phyloP scores from a whole-genome alignment of 164 flowering plant genomes.

The Protea cynaroides region DNA sequence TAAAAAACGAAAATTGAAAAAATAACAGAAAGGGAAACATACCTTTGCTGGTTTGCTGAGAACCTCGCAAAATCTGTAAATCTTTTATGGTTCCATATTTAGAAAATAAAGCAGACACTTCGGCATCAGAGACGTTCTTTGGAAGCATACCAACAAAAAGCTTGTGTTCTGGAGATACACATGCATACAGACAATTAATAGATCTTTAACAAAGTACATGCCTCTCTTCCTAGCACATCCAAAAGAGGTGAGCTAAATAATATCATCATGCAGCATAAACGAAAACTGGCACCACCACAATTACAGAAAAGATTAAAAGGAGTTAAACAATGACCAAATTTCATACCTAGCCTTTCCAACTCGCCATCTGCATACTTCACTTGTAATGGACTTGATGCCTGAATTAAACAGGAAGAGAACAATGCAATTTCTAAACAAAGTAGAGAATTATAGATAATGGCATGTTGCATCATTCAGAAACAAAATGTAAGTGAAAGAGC shows the following conservation, averaged over 20 bases:
- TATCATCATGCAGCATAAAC: background rate
- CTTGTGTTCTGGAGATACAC: constrained; percentile 66
- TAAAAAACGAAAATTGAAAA: background rate
- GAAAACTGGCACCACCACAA: constrained; percentile 4
- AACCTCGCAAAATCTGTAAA: constrained; percentile 86
- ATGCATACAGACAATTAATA: background rate
- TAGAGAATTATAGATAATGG: background rate
- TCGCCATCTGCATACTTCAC: constrained; percentile 99
- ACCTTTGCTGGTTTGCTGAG: constrained; percentile 98
- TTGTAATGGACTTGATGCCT: constrained; percentile 99
- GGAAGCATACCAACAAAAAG: constrained; percentile 99
- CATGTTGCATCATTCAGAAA: background rate
- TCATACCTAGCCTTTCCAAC: constrained; percentile 92
- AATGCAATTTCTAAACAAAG: constrained; percentile 4
- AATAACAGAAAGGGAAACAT: constrained; percentile 7
- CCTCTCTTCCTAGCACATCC: background rate
- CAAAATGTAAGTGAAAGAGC: background rate
- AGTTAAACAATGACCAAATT: constrained; percentile 8
- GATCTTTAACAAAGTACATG: background rate
- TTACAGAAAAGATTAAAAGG: background rate
- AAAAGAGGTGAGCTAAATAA: background rate
- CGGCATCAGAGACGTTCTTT: constrained; percentile 83
- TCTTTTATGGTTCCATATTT: constrained; percentile 81
- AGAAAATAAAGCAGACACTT: constrained; percentile 73
- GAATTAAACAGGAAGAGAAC: constrained; percentile 27